phyloP scores from a whole-genome alignment of 768 basidiomycete genomes.

The Phlegmacium glaucopus region DNA sequence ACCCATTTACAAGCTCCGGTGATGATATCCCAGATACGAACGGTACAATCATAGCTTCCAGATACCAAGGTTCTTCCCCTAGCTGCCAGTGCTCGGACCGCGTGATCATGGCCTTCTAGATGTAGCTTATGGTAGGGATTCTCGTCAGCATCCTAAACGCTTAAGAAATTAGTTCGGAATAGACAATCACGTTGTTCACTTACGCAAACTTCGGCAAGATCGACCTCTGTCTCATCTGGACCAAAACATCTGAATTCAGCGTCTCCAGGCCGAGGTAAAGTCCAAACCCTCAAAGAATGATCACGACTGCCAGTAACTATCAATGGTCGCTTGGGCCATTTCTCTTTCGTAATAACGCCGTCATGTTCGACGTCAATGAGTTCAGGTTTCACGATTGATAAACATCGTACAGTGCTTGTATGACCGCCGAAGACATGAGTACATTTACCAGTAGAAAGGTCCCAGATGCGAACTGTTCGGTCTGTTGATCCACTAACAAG shows the following conservation, averaged over 20 bases:
- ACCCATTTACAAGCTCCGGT: constrained; percentile 79
- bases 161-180: constrained; percentile 2
- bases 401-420: constrained; percentile 92
- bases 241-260: constrained; percentile 72
- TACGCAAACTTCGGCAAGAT: constrained; percentile 44
- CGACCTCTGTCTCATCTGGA: constrained; percentile 56
- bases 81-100: constrained; percentile 89
- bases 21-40: constrained; percentile 93
- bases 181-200: constrained; percentile 11
- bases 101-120: constrained; percentile 87
- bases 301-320: constrained; percentile 77
- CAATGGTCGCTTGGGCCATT: constrained; percentile 62
- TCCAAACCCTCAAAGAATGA: constrained; percentile 61
- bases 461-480: constrained; percentile 91
- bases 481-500: constrained; percentile 93
- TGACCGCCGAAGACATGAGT: constrained; percentile 96
- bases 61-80: constrained; percentile 88
- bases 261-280: constrained; percentile 57
- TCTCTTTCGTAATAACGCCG: constrained; percentile 63
- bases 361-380: constrained; percentile 73
- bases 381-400: constrained; percentile 95
- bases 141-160: constrained; percentile 44
- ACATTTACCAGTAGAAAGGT: constrained; percentile 72
- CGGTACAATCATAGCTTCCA: constrained; percentile 93
- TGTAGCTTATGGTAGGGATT: constrained; percentile 90